Evolutionary conservation across 192 early-diverging fungal genomes (phyloP).

Genomic region (Entophlyctis luteolus): DNA sequence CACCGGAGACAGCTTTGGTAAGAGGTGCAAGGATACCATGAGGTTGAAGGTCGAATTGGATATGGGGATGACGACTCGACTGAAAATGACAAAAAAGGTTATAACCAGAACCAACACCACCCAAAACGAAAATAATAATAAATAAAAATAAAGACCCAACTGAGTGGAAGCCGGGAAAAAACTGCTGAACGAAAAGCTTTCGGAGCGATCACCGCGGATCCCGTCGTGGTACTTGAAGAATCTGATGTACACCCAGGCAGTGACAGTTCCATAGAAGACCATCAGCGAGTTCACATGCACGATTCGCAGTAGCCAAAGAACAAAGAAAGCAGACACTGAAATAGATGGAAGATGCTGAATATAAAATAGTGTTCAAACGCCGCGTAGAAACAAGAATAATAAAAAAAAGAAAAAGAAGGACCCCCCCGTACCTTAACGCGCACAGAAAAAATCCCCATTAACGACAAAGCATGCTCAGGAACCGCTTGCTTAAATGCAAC

Average conservation of each 20-base stretch:
- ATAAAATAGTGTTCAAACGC: too few relatives aligned
- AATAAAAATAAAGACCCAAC: conserved; percentile 40
- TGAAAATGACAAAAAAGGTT: conserved; percentile 23
- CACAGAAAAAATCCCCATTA: conserved; percentile 60
- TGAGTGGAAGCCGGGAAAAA: conserved; percentile 85
- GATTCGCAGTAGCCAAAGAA: conserved; percentile 44
- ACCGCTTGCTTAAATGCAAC: conserved; percentile 84
- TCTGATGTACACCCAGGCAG: conserved; percentile 78
- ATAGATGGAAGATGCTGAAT: conserved; percentile 52
- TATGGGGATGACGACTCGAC: conserved; percentile 59
- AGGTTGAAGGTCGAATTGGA: conserved; percentile 61
- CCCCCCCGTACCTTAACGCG: conserved; percentile 64
- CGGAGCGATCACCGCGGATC: conserved; percentile 79
- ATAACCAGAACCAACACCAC: not conserved
- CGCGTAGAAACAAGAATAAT: conserved; percentile 6
- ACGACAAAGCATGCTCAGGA: conserved; percentile 76
- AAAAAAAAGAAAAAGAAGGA: conserved; percentile 34
- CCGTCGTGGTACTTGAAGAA: conserved; percentile 80
- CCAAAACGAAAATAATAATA: not conserved
- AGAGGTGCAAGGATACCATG: conserved; percentile 51
- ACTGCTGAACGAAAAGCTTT: conserved; percentile 82
- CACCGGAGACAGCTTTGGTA: conserved; percentile 43
- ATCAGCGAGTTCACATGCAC: conserved; percentile 61
- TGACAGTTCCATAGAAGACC: conserved; percentile 67
- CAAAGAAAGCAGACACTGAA: conserved; percentile 38